Conservation (phyloP, 140 eudicot genomes). For the Cichorium intybus region DNA sequence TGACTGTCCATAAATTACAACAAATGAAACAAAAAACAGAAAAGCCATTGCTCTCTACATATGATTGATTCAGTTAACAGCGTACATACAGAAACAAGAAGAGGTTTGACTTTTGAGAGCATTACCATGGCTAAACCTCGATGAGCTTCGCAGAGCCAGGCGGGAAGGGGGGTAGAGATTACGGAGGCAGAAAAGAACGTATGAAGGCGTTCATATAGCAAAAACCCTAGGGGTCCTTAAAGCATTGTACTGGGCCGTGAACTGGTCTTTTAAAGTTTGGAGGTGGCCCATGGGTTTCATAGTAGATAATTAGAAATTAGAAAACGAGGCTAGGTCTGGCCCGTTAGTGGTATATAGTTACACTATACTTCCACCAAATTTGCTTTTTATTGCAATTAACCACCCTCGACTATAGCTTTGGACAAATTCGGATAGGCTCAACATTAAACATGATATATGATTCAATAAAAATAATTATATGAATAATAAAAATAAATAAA, state of each 20-base stretch:
- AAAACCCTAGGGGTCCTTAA: slow-evolving; percentile 32
- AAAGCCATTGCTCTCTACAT: background rate
- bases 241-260: background rate
- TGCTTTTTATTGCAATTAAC: background rate
- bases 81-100: background rate
- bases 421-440: background rate
- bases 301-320: too few relatives aligned
- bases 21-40: background rate
- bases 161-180: background rate
- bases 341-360: background rate
- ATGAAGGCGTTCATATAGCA: slow-evolving; percentile 13
- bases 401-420: background rate
- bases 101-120: background rate
- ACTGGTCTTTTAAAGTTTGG: slow-evolving; percentile 14
- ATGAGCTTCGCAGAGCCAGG: slow-evolving; percentile 19
- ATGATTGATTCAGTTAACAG: background rate
- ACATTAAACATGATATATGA: background rate
- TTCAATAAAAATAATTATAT: too few relatives aligned
- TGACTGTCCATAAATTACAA: background rate
- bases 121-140: slow-evolving; percentile 21
- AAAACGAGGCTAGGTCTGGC: background rate
- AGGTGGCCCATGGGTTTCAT: background rate
- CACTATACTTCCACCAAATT: background rate
- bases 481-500: too few relatives aligned
- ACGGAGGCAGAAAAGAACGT: slow-evolving; percentile 9